These are phyloP conservation scores for Mycena amicta DNA, from an alignment of 768 basidiomycete genomes.

Conservation along the genomic window DNA sequence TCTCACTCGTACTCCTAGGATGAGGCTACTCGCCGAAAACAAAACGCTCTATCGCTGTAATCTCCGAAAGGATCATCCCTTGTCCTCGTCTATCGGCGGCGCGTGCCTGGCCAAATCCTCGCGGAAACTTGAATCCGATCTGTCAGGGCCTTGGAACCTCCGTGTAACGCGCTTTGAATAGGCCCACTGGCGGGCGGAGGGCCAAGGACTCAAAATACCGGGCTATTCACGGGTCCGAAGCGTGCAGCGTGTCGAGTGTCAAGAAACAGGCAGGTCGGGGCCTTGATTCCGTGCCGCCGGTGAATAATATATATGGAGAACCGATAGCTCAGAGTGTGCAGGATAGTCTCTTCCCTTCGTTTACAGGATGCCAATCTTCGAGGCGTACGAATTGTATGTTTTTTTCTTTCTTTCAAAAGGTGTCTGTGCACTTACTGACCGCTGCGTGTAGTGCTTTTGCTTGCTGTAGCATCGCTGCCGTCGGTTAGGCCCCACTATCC, in stretches of 20 bases:
- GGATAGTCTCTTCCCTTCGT: background rate
- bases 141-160: no score
- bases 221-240: background rate
- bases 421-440: background rate
- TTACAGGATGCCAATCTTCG: background rate
- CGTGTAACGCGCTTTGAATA: no score
- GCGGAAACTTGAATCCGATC: no score
- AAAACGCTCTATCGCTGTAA: no score
- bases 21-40: no score
- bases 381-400: slow-evolving; percentile 7
- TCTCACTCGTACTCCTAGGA: no score
- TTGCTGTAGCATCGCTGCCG: slow-evolving; percentile 35
- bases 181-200: no score
- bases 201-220: background rate
- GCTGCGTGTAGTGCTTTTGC: slow-evolving; percentile 33
- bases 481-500: slow-evolving; percentile 20
- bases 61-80: no score
- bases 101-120: no score
- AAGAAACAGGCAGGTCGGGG: background rate
- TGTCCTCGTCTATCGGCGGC: no score
- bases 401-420: background rate
- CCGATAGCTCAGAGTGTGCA: background rate
- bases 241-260: background rate
- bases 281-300: background rate
- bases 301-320: background rate